Evolutionary conservation across 257 asterid genomes (phyloP).

Genomic region (Solanum paucissectum): DNA sequence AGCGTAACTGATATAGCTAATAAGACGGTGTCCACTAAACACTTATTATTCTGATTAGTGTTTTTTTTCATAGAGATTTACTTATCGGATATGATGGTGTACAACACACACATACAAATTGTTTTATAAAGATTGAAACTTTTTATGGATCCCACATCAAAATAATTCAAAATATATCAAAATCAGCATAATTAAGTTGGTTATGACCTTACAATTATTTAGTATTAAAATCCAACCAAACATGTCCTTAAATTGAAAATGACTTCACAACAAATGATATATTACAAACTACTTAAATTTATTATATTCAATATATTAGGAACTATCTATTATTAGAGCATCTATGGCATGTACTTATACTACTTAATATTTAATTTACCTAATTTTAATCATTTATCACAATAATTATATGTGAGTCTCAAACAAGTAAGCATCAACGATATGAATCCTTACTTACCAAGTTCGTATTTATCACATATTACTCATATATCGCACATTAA

Average conservation of each 20-base stretch:
- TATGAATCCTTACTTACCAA: neutral
- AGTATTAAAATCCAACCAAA: neutral
- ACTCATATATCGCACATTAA: neutral
- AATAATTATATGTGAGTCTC: neutral
- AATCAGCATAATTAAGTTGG: neutral
- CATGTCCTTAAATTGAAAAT: slow-evolving; percentile 1
- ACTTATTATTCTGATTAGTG: neutral
- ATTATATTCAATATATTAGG: neutral
- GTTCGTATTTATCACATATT: neutral
- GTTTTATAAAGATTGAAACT: neutral
- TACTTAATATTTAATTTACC: neutral
- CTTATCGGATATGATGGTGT: neutral
- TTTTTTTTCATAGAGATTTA: neutral
- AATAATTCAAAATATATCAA: neutral
- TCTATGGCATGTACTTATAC: neutral
- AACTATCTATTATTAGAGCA: neutral
- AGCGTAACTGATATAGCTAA: neutral
- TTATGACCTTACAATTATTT: neutral
- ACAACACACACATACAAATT: neutral
- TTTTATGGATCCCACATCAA: neutral
- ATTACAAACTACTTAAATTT: neutral
- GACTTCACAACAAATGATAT: slow-evolving; percentile 21
- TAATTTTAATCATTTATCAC: neutral
- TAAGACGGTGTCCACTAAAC: neutral
- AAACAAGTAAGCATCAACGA: neutral